Evolutionary conservation across 2,329 filamentous ascomycete species (phyloP), one percentile per base, ranked within the genome.

Genomic region (Paracoccidioides lutzii): DNA sequence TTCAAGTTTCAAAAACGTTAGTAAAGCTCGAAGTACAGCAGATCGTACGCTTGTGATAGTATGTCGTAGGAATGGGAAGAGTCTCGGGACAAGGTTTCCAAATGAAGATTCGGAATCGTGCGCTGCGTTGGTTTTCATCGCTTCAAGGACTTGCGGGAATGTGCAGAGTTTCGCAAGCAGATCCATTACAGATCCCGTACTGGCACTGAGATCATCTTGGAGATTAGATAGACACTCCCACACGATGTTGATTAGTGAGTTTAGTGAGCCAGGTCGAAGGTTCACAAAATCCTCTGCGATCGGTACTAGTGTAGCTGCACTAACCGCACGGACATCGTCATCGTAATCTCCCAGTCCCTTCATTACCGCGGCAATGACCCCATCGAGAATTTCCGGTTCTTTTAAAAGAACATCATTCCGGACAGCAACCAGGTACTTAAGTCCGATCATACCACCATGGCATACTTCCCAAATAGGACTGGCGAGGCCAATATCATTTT

Each of bases 141-240:
- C 87, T 58, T 91, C 83, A 37, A 98, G 75, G 6, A 97, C 91
- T 72, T 95, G 82, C 0, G 88, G 88, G 74, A 96, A 98, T 60
- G 90, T 87, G 74, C 93, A 98, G 1, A 98, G 81, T 58, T 93
- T 97, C 12, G 94, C 93, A 15, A 98, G 78, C 43, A 98, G 80
- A 69, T 98, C 94, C 94, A 98, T 98, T 55, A 98, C 95, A 56
- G 90, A 94, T 50, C 93, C 93, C 8, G 94, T 98, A 69, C 93
- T 97, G 3, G 93, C 93, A 69, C 90, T 97, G 15, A 98, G 78
- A 67, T 98, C 93, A 67, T 98, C 93, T 61, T 91, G 90, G n/a
- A 98, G 77, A 67, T 95, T 94, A 3, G 91, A 95, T 30, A 98
- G 77, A 73, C 93, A 97, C 66, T 95, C 88, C 93, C 93, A 98